Percentiles rank a stretch among this genome's conserved stretches.
These are phyloP conservation scores for Trypanosomatidae sp. DNA, from an alignment of 208 protist genomes.

Conservation along the genomic window DNA sequence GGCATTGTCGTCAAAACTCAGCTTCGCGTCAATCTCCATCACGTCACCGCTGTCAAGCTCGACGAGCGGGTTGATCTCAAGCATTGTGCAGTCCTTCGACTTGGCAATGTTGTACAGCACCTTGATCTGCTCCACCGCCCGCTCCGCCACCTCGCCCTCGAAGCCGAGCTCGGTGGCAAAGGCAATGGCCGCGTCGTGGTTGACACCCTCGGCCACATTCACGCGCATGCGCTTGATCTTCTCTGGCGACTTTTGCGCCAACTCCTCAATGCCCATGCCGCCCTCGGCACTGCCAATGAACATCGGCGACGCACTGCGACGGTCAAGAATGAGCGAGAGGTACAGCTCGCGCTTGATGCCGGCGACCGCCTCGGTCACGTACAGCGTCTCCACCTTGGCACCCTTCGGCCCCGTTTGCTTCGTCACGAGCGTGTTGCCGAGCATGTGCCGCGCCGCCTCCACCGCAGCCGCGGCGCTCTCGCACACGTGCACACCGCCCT, in stretches of 20 bases:
- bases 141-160: slow-evolving; percentile 41
- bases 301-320: slow-evolving; percentile 83
- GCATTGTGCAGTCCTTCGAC: slow-evolving; percentile 93
- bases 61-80: slow-evolving; percentile 99
- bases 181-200: slow-evolving; percentile 58
- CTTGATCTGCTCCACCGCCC: slow-evolving; percentile 90
- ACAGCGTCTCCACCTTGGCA: slow-evolving; percentile 83
- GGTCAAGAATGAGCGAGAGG: slow-evolving; percentile 97
- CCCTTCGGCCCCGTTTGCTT: slow-evolving; percentile 98
- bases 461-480: slow-evolving; percentile 74
- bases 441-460: slow-evolving; percentile 91
- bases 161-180: slow-evolving; percentile 91
- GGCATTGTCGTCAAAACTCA: slow-evolving; percentile 99
- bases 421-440: slow-evolving; percentile 96
- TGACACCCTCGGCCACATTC: slow-evolving; percentile 90
- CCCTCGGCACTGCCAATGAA: slow-evolving; percentile 92
- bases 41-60: slow-evolving; percentile 92
- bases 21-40: slow-evolving; percentile 97
- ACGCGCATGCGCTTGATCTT: slow-evolving; percentile 92
- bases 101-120: slow-evolving; percentile 96
- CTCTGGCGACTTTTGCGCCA: slow-evolving; percentile 91
- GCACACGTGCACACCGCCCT: slow-evolving; percentile 88
- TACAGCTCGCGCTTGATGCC: slow-evolving; percentile 96
- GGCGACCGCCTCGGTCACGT: slow-evolving; percentile 81
- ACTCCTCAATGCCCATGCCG: slow-evolving; percentile 98